Percentiles rank a stretch among this genome's conserved stretches.
Conservation (phyloP, 2,329 filamentous ascomycete genomes). For the Paecilomyces dactylethromorphus region DNA sequence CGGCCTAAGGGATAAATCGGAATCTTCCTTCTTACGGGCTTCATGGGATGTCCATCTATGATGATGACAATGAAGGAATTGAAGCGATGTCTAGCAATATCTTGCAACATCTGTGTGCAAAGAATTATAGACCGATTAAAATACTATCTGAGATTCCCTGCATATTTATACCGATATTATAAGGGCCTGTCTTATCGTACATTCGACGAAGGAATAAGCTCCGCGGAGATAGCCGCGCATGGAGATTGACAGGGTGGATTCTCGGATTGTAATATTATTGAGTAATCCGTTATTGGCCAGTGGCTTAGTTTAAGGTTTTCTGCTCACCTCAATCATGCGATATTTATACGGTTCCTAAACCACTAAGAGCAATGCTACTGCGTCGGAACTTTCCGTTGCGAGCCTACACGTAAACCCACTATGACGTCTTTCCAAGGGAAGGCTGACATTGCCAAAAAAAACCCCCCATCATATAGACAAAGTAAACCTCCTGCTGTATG, state of each 20-base stretch:
- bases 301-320: background rate
- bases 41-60: background rate
- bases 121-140: background rate
- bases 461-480: too few relatives aligned
- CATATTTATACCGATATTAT: background rate
- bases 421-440: too few relatives aligned
- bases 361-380: too few relatives aligned
- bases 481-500: too few relatives aligned
- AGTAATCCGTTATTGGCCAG: background rate
- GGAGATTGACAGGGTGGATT: background rate
- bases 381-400: too few relatives aligned
- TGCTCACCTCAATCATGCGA: too few relatives aligned
- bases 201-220: background rate
- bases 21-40: background rate
- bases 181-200: background rate
- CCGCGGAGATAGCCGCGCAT: background rate
- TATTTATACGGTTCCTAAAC: too few relatives aligned
- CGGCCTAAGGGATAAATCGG: background rate
- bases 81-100: background rate
- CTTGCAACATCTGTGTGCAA: background rate
- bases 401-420: too few relatives aligned
- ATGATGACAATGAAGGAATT: too few relatives aligned
- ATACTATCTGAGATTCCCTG: background rate
- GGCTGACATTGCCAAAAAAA: too few relatives aligned
- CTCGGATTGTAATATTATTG: background rate